Conservation (phyloP, 2,329 filamentous ascomycete genomes). For the Diaporthe caulivora region DNA sequence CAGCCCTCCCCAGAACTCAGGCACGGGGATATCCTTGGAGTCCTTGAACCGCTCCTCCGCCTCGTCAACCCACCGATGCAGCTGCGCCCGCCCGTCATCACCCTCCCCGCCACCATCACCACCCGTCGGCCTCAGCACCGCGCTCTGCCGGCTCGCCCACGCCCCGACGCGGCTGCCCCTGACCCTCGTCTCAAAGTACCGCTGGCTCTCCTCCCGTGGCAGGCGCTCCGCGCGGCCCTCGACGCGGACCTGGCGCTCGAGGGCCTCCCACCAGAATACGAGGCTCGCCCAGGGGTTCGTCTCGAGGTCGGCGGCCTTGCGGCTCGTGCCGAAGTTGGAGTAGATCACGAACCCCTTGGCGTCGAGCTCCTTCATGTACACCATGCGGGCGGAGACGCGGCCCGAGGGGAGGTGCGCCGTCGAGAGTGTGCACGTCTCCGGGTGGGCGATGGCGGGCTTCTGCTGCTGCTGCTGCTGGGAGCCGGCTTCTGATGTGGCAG, state of each 20-base stretch:
- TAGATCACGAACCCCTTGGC: conserved; percentile 88
- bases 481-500: conserved; percentile 6
- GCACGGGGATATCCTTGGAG: conserved; percentile 85
- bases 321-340: conserved; percentile 87
- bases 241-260: conserved; percentile 91
- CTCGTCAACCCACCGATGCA: conserved; percentile 84
- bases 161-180: conserved; percentile 88
- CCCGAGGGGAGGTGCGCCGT: conserved; percentile 88
- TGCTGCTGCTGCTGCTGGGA: conserved; percentile 41
- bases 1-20: conserved; percentile 94
- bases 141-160: conserved; percentile 92
- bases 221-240: conserved; percentile 82
- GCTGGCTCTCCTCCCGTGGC: conserved; percentile 76
- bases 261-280: conserved; percentile 89
- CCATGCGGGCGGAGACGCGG: conserved; percentile 84
- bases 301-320: conserved; percentile 75
- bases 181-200: conserved; percentile 76
- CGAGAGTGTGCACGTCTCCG: conserved; percentile 89
- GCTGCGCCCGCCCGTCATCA: conserved; percentile 77
- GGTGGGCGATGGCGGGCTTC: conserved; percentile 71
- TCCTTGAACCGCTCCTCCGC: conserved; percentile 81
- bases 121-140: conserved; percentile 67
- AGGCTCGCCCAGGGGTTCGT: conserved; percentile 83
- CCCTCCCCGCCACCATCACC: conserved; percentile 48
- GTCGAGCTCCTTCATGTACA: conserved; percentile 97